Evolutionary conservation across 1,284 basidiomycete genomes (phyloP), one percentile per base, ranked within the genome.

Genomic region (Golubevia sp.): DNA sequence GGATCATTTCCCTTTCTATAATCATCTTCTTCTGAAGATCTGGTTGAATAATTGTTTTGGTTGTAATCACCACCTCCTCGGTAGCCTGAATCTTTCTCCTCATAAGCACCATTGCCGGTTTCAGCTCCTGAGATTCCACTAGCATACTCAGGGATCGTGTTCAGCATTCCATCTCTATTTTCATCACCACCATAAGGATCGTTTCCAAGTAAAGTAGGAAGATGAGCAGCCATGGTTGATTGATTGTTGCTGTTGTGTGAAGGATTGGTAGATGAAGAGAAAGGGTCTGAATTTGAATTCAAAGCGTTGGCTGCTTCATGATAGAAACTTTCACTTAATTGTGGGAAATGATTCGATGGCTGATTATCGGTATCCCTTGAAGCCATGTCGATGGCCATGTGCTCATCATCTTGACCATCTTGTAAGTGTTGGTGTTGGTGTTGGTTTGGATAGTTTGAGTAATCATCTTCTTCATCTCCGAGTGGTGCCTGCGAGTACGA

Each of bases 301-400:
- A 76, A 64, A 1, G 73, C 76, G n/a, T 62, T 59, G 0, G 76
- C 76, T 3, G 76, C 74, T 57, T 79, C 71, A 30, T 56, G 50
- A 59, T 77, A 79, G 59, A 79, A 79, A 67, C 73, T 75, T 49
- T 73, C 64, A 64, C 68, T 71, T 34, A 79, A 66, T 24, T 71
- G 70, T 0, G 68, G 71, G 4, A 13, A 63, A 30, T 71, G 68
- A 25, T 72, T 67, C 38, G 18, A 13, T 44, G 11, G 38, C 38
- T 44, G 38, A 8, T 44, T 8, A 13, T 44, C n/a, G n/a, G n/a
- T 8, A 44, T 44, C 18, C 38, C 38, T 44, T 44, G 11, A 18
- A 6, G 38, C 38, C 38, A 44, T 44, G 6, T 44, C 38, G 11
- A 44, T 44, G 3, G 38, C 38, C 38, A 44, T 44, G 38, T 44